Evolutionary conservation across 2,329 filamentous ascomycete genomes (phyloP).

Genomic region (Plectosphaerella plurivora): DNA sequence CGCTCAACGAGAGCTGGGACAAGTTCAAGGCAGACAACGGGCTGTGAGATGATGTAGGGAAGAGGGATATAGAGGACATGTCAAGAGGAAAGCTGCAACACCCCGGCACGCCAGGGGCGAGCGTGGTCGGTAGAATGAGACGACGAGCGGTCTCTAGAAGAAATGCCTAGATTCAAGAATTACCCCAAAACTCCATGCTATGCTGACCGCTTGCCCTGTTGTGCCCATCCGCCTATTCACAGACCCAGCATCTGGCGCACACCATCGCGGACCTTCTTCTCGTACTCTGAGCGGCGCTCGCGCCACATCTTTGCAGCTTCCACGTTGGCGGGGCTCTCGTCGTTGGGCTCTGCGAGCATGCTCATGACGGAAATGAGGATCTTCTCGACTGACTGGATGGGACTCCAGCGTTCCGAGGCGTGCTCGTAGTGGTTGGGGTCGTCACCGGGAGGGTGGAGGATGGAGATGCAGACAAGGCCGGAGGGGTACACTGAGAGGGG

Average conservation of each 20-base stretch:
- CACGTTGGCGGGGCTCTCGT: constrained; percentile 93
- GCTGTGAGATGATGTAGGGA: constrained; percentile 32
- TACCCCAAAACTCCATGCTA: constrained; percentile 16
- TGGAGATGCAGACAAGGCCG: constrained; percentile 95
- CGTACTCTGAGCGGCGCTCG: constrained; percentile 77
- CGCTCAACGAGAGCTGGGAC: constrained; percentile 69
- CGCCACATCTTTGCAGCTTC: constrained; percentile 97
- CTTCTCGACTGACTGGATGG: constrained; percentile 96
- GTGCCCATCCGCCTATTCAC: constrained; percentile 26
- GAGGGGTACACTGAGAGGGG: constrained; percentile 71
- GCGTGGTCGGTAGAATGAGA: too few species aligned
- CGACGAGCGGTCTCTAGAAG: constrained; percentile 1
- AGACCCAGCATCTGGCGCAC: constrained; percentile 76
- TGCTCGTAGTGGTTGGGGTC: constrained; percentile 98
- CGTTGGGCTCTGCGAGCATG: constrained; percentile 96
- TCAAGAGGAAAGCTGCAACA: too few species aligned
- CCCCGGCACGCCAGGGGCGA: too few species aligned
- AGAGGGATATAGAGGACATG: constrained; percentile 4
- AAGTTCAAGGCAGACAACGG: constrained; percentile 68
- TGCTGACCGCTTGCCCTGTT: constrained; percentile 4
- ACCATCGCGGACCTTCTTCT: constrained; percentile 76
- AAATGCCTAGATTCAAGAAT: neutral
- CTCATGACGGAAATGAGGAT: constrained; percentile 96
- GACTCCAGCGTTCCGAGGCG: constrained; percentile 91
- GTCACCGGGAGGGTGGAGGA: constrained; percentile 91